These are phyloP conservation scores for Cyclanthera cordifolia DNA, from an alignment of 306 rosid species.

Conservation along the genomic window DNA sequence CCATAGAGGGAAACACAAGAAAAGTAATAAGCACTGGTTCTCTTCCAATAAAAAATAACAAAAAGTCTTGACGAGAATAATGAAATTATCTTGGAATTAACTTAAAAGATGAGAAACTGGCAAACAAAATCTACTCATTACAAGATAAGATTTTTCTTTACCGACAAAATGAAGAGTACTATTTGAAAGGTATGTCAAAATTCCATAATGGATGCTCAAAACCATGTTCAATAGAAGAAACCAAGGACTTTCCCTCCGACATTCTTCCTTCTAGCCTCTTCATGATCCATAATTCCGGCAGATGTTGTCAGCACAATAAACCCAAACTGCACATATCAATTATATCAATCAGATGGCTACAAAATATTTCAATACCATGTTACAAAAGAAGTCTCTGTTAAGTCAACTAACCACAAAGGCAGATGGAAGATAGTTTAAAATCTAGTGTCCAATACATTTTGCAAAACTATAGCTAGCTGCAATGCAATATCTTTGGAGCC, in stretches of 20 bases:
- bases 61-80: neutral
- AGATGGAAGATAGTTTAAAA: neutral
- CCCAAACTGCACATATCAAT: conserved; percentile 8
- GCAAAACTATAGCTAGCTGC: too few species aligned
- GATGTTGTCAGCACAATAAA: conserved; percentile 15
- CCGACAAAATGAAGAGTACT: neutral
- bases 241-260: conserved; percentile 18
- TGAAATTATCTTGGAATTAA: neutral
- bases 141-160: conserved; percentile 2
- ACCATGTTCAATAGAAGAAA: conserved; percentile 15
- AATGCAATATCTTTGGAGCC: too few species aligned
- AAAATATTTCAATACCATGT: neutral
- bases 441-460: too few species aligned
- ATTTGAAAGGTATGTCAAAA: conserved; percentile 3
- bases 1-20: neutral
- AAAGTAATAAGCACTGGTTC: neutral
- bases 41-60: neutral
- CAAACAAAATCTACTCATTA: conserved; percentile 8
- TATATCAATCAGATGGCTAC: neutral
- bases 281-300: conserved; percentile 19
- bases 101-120: neutral
- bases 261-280: conserved; percentile 19
- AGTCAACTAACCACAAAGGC: neutral
- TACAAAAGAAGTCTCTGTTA: neutral
- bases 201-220: neutral